Base-by-base conservation (phyloP, 306 rosid species). In the Rubus idaeus region DNA sequence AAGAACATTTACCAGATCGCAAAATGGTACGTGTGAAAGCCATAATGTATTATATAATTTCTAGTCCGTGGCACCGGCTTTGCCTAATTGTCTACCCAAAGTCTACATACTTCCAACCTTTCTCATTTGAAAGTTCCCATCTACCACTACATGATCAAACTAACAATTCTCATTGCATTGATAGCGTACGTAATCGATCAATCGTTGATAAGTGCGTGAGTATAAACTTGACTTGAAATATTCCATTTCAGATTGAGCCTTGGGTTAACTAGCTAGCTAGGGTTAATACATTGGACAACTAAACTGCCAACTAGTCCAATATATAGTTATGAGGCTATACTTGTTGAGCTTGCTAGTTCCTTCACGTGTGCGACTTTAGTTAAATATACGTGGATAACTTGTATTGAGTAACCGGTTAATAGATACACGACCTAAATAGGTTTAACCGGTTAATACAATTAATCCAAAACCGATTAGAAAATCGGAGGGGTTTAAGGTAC, bases 51-150 rank as follows among this genome's bases (percentile, higher is more conserved):
- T 7, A 35, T 35, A 2, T 3, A 17, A 64, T 3, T n/a, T n/a
- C 5, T 62, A 35, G 45, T 14, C 49, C 35, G 42, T 6, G 9
- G 44, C 60, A 74, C 60, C 37, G 70, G 41, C 78, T 61, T 51
- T 3, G 78, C 78, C 78, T 20, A 61, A 61, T 74, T 46, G 37
- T 74, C 70, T 74, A 23, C 60, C 50, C 58, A 17, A 61, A 46
- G 60, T 74, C 78, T 26, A 46, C 57, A 30, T 14, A 17, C 46
- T 7, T n/a, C 77, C 53, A 16, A 56, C 41, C 9, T 46, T 18
- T 30, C 26, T 49, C 4, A 30, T 74, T 45, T 16, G 35, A 17
- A 30, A 44, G 57, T 45, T 74, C n/a, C n/a, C 57, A 58, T 7
- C 39, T 16, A 39, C 47, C 70, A 3, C 10, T 26, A 26, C 67